Evolutionary conservation across 2,329 filamentous ascomycete genomes (phyloP), one percentile per base, ranked within the genome.

Genomic region (Aschersonia sp.): DNA sequence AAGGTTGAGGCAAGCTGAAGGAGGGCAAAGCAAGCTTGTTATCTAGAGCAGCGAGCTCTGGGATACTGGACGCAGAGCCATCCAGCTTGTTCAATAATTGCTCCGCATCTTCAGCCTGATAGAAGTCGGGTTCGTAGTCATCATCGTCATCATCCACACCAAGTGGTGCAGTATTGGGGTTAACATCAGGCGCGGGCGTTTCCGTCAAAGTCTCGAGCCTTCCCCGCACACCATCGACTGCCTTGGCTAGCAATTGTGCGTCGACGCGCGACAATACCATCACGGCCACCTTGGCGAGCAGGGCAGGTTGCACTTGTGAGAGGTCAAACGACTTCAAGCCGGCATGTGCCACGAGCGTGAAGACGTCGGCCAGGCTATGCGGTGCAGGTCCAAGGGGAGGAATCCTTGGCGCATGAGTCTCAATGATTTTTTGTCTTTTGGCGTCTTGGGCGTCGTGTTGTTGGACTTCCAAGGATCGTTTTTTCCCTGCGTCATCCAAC

Each of bases 121-220:
- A 80, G 55, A 88, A 89, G 58, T 94, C 85, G 0, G 91, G 89
- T 58, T 96, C 91, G 59, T 96, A 96, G 56, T 95, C 87, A 50
- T 71, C 68, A 43, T 94, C 88, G 28, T 95, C 89, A 42, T 94
- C 89, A 5, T 84, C 80, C 3, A 85, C 80, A 30, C 76, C 78
- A 2, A 82, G 62, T 1, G 75, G 76, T 10, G 75, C 71, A 2
- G 78, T 82, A 47, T 78, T 75, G 5, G 78, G 70, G 51, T 78
- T 77, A 31, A 78, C 52, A 5, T 64, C 65, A 1, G 68, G 63
- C n/a, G 65, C 57, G n/a, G 68, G 69, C 4, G 67, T 64, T 32
- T 63, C 68, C 31, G 69, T 67, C 38, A 78, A 62, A 7, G 67
- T 58, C 2, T 65, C 59, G 30, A 75, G 63, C 47, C 79, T 72